Base-by-base conservation (phyloP, 163 green algal species). In the Scenedesmus sp. region DNA sequence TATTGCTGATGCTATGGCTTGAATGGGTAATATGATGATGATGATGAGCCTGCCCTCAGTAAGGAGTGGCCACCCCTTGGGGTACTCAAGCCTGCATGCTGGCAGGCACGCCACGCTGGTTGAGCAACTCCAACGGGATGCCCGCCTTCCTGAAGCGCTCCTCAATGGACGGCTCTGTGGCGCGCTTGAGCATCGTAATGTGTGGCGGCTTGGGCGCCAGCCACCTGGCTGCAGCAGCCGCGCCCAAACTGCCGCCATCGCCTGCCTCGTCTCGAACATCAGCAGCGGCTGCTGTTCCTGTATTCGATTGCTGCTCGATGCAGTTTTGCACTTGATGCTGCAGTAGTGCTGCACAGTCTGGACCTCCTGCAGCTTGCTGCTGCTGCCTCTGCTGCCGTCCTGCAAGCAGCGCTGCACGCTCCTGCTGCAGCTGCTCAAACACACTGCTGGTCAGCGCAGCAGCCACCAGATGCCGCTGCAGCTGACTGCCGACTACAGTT, bases 131-230 rank as follows among this genome's bases (percentile, higher is more conserved):
- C 7, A 92, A 10, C 12, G n/a, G 43, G 16, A 92, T 85, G 33
- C 88, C 88, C 30, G 81, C 81, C n/a, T 89, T 89, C 5, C 33
- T 42, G 35, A 92, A 92, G 10, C 95, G 82, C 61, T 96, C 95
- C 81, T 96, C 94, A 49, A 97, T 81, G 0, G 94, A 88, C 0
- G 95, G 94, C 93, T 98, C 96, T 30, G 53, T 94, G 1, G 90
- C 85, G 0, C 96, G 93, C 80, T 91, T 82, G 20, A 93, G 43
- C 85, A 98, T 88, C 51, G 90, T 92, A 1, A 97, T 91, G 87
- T 97, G 93, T 70, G 61, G 43, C 6, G 46, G 83, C 73, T n/a
- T 49, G 5, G 49, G 7, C 35, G 20, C 42, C 35, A 81, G 5
- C 86, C 91, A 90, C 51, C 51, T 82, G 46, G 24, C 43, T 61